Evolutionary conservation across 2,329 filamentous ascomycete species (phyloP).

Genomic region (Cryphonectria carpinicola): DNA sequence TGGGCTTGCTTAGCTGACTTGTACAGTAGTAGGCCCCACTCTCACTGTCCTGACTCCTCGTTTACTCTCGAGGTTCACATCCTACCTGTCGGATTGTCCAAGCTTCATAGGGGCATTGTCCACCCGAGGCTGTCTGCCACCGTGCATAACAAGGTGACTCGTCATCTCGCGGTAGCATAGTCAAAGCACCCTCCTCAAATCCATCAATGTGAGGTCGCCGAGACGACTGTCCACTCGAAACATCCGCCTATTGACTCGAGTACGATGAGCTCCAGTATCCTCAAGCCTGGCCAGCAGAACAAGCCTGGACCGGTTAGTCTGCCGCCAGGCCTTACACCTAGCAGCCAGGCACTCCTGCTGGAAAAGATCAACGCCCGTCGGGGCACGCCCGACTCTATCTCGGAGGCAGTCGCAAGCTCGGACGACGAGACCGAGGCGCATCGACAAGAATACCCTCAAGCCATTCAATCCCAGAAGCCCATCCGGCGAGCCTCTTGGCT

Average conservation of each 20-base stretch:
- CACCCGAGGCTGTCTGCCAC: not conserved
- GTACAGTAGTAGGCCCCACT: not conserved
- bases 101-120: slow-evolving; percentile 1
- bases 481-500: slow-evolving; percentile 81
- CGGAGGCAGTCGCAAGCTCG: slow-evolving; percentile 89
- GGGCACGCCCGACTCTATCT: slow-evolving; percentile 77
- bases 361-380: slow-evolving; percentile 80
- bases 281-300: slow-evolving; percentile 53
- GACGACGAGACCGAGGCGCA: slow-evolving; percentile 84
- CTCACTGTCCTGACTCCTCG: not conserved
- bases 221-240: not conserved
- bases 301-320: slow-evolving; percentile 56
- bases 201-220: slow-evolving; percentile 15
- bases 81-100: slow-evolving; percentile 2
- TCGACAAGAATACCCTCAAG: slow-evolving; percentile 55
- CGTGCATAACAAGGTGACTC: not conserved
- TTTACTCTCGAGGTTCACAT: not conserved
- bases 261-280: slow-evolving; percentile 56
- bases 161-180: not conserved
- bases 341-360: slow-evolving; percentile 67
- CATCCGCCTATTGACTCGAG: slow-evolving; percentile 9
- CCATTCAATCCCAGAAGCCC: slow-evolving; percentile 61
- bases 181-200: not conserved
- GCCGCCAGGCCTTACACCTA: slow-evolving; percentile 51
- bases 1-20: not conserved